phyloP scores from a whole-genome alignment of 331 rosid species.

The Stylosanthes scabra region DNA sequence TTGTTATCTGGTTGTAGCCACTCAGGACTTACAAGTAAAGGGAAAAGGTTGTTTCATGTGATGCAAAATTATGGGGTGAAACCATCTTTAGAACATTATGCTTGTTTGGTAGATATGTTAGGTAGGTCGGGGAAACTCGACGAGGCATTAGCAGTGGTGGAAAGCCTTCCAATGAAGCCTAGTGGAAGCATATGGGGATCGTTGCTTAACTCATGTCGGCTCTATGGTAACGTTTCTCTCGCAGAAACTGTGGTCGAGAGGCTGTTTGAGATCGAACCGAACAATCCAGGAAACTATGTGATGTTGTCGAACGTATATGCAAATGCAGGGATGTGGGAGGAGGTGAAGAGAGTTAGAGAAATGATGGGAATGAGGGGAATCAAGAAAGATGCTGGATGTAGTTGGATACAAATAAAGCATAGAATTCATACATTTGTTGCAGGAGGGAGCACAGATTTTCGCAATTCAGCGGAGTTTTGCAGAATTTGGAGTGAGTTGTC shows the following conservation, averaged over 20 bases:
- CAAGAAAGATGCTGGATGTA: slow-evolving; percentile 65
- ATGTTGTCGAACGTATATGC: slow-evolving; percentile 72
- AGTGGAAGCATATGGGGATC: slow-evolving; percentile 69
- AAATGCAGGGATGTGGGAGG: slow-evolving; percentile 59
- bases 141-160: slow-evolving; percentile 50
- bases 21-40: slow-evolving; percentile 52
- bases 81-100: slow-evolving; percentile 65
- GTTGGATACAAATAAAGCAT: slow-evolving; percentile 58
- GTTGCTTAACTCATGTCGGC: slow-evolving; percentile 62
- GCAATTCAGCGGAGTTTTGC: slow-evolving; percentile 48
- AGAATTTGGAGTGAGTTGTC: slow-evolving; percentile 50
- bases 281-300: slow-evolving; percentile 68
- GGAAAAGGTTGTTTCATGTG: slow-evolving; percentile 46
- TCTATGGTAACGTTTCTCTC: slow-evolving; percentile 53
- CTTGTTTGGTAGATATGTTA: slow-evolving; percentile 64
- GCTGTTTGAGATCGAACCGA: slow-evolving; percentile 60
- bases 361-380: slow-evolving; percentile 58
- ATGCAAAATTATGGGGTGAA: slow-evolving; percentile 53
- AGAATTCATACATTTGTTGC: slow-evolving; percentile 61
- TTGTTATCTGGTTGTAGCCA: slow-evolving; percentile 72
- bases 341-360: slow-evolving; percentile 57
- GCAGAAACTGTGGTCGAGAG: slow-evolving; percentile 48
- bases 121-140: slow-evolving; percentile 60
- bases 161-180: slow-evolving; percentile 64
- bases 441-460: slow-evolving; percentile 56